Evolutionary conservation across 2,329 filamentous ascomycete species (phyloP), one percentile per base, ranked within the genome.

Genomic region (Alternaria postmessia): DNA sequence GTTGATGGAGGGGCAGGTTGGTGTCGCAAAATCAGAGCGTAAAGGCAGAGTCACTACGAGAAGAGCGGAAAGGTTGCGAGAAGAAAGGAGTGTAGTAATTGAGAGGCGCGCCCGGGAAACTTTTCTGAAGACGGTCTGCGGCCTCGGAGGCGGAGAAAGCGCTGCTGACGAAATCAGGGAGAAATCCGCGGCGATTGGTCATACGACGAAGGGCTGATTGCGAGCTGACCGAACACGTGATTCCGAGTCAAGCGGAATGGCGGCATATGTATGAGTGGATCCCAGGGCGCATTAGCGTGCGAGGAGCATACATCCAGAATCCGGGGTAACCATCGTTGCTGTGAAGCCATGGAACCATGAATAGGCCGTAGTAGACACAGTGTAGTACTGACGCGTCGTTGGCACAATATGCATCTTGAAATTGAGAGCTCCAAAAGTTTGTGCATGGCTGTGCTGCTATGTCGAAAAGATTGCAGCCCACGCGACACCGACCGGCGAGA

Each of bases 101-200:
- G 30, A 39, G 38, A 66, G 51, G 49, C 68, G 64, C 39, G 49
- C 7, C 36, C 57, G 61, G 61, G 63, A 67, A 65, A 63, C 67
- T 74, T 72, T 72, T 63, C 61, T 64, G 57, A 55, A 67, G 60
- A 61, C 51, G 62, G 62, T 39, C 44, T 62, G 64, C 69, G 73
- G 65, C 68, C 63, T 73, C 71, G 71, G 72, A 70, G 67, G 72
- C 67, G 60, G 57, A 59, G 61, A 73, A 69, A 61, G 51, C 54
- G 62, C 56, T 56, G 48, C 55, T 58, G 51, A 59, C 52, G 52
- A 46, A 54, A 54, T 54, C 56, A 56, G 38, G 56, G 38, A 41
- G 32, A 46, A 46, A 24, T 47, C 41, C 26, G 57, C 53, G 55
- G 53, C 46, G 59, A 64, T 64, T 64, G 59, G 62, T 62, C 59